These are phyloP conservation scores for Barnettozyma hawaiiensis DNA, from an alignment of 1,139 yeast genomes.

Conservation along the genomic window DNA sequence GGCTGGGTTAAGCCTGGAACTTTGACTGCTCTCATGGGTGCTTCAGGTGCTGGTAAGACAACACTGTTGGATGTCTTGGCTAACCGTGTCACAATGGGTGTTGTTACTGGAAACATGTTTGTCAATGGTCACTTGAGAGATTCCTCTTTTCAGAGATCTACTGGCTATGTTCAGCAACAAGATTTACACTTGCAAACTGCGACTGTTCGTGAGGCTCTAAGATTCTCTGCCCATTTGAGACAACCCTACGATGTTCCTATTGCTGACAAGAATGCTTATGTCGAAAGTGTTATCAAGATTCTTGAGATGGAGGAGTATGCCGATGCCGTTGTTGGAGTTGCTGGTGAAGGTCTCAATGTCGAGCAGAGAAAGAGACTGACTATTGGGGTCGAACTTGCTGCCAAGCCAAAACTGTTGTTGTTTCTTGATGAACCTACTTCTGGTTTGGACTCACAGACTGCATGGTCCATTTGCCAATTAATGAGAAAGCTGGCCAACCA, in stretches of 20 bases:
- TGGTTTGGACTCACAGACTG: conserved; percentile 87
- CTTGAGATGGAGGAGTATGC: conserved; percentile 71
- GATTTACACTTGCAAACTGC: conserved; percentile 68
- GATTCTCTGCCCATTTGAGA: conserved; percentile 71
- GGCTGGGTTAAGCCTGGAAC: conserved; percentile 84
- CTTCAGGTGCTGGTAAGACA: conserved; percentile 90
- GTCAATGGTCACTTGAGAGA: conserved; percentile 69
- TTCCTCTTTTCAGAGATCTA: conserved; percentile 70
- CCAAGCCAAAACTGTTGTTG: conserved; percentile 67
- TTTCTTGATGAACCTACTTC: conserved; percentile 42
- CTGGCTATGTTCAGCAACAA: conserved; percentile 82
- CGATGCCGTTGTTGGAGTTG: conserved; percentile 78
- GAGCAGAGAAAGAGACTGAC: conserved; percentile 83
- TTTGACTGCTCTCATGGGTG: conserved; percentile 77
- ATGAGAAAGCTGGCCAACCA: conserved; percentile 69
- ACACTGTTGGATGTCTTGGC: conserved; percentile 72
- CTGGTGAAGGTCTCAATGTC: conserved; percentile 74
- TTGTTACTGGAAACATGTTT: conserved; percentile 68
- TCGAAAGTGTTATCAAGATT: conserved; percentile 62
- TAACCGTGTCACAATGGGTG: conserved; percentile 74
- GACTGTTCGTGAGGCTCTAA: conserved; percentile 74
- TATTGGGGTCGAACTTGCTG: conserved; percentile 82
- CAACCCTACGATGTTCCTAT: conserved; percentile 53
- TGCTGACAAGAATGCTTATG: conserved; percentile 61
- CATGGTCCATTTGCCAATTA: conserved; percentile 78